These are phyloP conservation scores for Thuja plicata DNA, from an alignment of 83 land plant species.

Conservation along the genomic window DNA sequence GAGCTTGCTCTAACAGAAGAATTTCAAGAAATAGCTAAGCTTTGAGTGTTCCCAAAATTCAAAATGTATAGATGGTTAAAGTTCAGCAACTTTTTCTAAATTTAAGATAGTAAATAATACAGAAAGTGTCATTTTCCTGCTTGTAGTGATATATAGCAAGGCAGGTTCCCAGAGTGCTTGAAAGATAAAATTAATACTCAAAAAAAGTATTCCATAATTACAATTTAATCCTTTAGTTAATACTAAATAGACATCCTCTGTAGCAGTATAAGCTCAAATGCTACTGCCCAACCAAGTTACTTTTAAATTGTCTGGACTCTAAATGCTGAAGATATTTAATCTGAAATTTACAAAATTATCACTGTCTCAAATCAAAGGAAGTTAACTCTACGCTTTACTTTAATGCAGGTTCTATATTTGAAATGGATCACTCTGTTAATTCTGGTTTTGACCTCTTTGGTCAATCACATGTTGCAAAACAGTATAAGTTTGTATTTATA, in stretches of 20 bases:
- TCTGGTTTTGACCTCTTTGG: not conserved
- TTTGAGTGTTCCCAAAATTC: not conserved
- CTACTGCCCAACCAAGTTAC: not conserved
- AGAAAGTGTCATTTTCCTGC: not conserved
- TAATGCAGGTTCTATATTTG: not conserved
- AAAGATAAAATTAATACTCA: no score
- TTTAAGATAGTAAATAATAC: no score
- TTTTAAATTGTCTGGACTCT: not conserved
- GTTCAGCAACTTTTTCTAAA: no score
- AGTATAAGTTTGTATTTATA: not conserved
- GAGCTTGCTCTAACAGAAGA: not conserved
- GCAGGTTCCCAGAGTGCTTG: not conserved
- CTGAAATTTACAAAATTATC: not conserved
- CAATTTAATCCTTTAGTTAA: not conserved
- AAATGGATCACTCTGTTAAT: not conserved
- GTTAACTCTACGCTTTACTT: not conserved
- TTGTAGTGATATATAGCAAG: not conserved
- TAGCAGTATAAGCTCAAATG: not conserved
- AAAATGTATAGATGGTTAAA: not conserved
- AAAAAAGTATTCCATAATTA: not conserved
- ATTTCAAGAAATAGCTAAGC: not conserved
- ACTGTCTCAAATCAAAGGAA: not conserved
- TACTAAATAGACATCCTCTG: not conserved
- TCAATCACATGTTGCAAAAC: not conserved
- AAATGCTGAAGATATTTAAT: not conserved